Evolutionary conservation across 2,329 filamentous ascomycete species (phyloP).

Genomic region (Macrophomina phaseolina): DNA sequence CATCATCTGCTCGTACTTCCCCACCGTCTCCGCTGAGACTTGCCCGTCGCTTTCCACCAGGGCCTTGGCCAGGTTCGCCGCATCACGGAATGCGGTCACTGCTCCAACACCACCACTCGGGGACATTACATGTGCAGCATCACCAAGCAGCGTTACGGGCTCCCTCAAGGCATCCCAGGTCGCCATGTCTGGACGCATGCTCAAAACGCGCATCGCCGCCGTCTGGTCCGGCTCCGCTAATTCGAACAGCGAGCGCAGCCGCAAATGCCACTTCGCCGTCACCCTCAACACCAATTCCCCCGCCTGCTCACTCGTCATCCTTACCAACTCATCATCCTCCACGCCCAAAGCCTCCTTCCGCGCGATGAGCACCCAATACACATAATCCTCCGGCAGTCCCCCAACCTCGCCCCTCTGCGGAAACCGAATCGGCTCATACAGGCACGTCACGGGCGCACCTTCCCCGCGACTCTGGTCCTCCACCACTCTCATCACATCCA

Average conservation of each 20-base stretch:
- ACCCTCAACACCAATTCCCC: conserved; percentile 29
- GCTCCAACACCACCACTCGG: conserved; percentile 54
- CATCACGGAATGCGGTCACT: conserved; percentile 53
- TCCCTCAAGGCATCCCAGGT: conserved; percentile 38
- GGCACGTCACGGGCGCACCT: conserved; percentile 29
- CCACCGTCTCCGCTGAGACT: conserved; percentile 38
- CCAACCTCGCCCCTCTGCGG: conserved; percentile 26
- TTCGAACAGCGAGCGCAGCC: conserved; percentile 30
- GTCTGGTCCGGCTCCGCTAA: conserved; percentile 36
- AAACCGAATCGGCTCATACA: conserved; percentile 38
- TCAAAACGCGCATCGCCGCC: conserved; percentile 42
- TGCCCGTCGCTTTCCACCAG: conserved; percentile 36
- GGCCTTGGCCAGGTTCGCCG: conserved; percentile 48
- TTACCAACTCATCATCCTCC: conserved; percentile 26
- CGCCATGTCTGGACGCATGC: conserved; percentile 40
- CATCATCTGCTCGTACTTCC: conserved; percentile 46
- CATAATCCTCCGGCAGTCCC: conserved; percentile 37
- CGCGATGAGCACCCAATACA: conserved; percentile 43
- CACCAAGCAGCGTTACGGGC: conserved; percentile 51
- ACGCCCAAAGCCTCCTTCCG: conserved; percentile 28
- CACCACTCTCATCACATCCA: conserved; percentile 34
- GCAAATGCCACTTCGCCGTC: conserved; percentile 31
- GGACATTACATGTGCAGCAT: conserved; percentile 54
- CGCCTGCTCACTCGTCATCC: conserved; percentile 23
- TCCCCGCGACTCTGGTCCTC: conserved; percentile 27